Evolutionary conservation across 176 grass and related monocot species (phyloP), one percentile per base, ranked within the genome.

Genomic region (Triticum dicoccoides): DNA sequence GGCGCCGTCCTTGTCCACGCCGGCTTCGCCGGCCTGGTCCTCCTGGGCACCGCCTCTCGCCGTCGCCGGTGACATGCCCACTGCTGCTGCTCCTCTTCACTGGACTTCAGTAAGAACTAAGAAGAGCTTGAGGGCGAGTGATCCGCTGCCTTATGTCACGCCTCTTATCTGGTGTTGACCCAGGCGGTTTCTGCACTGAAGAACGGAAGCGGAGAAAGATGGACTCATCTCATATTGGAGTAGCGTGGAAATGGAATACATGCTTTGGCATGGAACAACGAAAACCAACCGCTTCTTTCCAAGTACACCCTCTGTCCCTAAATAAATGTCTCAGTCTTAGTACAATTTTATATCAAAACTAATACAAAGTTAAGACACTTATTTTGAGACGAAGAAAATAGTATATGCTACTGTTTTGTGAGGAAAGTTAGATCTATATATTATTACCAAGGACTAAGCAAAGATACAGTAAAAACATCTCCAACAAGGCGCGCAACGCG

Each of bases 41-140:
- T 90, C 76, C 84, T 69, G 58, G 3, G 61, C 62, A 45, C 80
- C 81, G 33, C 13, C 65, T 77, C 56, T 79, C 39, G 7, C 34
- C 52, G 44, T 79, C 51, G 13, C 42, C 52, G 58, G 80, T 39
- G 78, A 30, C 83, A 76, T 84, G 38, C 5, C 4, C 13, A 32
- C 32, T 47, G 30, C 20, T 47, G 24, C 54, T 47, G 6, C 6
- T 37, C 0, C 62, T 89, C 27, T 33, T 38, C 80, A 34, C 65
- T 23, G 0, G 17, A 6, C 21, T 70, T 77, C 5, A 5, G 3
- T 30, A 30, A 30, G 29, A 30, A 25, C n/a, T 2, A 18, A 66
- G 32, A 30, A 68, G 5, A 52, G 0, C 25, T 1, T 80, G 35
- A 27, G 34, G 61, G 34, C 17, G 15, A 23, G 41, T 34, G 6